Conservation (phyloP, 2,329 filamentous ascomycete genomes). For the Apiospora sp. region DNA sequence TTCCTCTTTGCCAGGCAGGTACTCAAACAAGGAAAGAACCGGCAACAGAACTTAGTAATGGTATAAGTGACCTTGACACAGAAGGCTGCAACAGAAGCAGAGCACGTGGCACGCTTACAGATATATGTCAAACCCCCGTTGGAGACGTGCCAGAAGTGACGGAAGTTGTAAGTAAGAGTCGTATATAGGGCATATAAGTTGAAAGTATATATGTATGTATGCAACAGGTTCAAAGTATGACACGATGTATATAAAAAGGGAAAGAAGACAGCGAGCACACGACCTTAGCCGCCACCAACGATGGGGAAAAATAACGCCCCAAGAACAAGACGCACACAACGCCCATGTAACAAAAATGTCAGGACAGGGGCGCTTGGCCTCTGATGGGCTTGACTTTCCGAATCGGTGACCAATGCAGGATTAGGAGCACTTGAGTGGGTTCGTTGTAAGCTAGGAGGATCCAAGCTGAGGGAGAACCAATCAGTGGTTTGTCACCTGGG, state of each 20-base stretch:
- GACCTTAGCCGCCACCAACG: not conserved
- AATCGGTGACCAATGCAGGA: slow-evolving; percentile 24
- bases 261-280: not conserved
- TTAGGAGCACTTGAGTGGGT: not conserved
- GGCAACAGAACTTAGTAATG: not conserved
- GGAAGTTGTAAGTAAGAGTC: not conserved
- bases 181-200: slow-evolving; percentile 11
- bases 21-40: not conserved
- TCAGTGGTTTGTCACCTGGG: not conserved
- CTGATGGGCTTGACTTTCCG: slow-evolving; percentile 21
- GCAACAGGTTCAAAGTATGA: not conserved
- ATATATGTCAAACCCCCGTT: not conserved
- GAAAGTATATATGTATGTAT: not conserved
- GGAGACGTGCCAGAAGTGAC: not conserved
- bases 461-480: not conserved
- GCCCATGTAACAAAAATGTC: slow-evolving; percentile 5
- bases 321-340: not conserved
- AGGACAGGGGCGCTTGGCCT: slow-evolving; percentile 4
- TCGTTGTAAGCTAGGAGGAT: not conserved
- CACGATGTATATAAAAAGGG: not conserved
- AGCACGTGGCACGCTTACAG: slow-evolving; percentile 6
- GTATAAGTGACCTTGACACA: slow-evolving; percentile 5
- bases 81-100: not conserved
- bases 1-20: not conserved
- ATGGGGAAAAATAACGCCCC: not conserved